These are phyloP conservation scores for Terana coerulea DNA, from an alignment of 768 basidiomycete genomes.

Conservation along the genomic window DNA sequence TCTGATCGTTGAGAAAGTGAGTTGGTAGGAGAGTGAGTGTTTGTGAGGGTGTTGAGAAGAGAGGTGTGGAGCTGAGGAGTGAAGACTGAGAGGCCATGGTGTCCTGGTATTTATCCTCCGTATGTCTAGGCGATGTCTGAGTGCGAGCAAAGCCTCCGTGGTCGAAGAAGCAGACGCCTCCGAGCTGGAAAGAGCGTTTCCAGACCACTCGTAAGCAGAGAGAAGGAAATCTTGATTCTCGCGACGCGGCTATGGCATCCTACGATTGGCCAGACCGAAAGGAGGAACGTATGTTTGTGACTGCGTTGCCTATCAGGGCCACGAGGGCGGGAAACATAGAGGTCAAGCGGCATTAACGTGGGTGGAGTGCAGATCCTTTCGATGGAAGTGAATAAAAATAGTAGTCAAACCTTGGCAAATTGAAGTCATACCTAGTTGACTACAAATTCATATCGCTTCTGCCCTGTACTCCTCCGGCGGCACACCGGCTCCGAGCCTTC, in stretches of 20 bases:
- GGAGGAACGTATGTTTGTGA: not conserved
- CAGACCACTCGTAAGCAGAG: too few relatives aligned
- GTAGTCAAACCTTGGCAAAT: not conserved
- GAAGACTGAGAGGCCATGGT: not conserved
- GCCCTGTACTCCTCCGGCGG: not conserved
- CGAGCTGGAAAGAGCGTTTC: too few relatives aligned
- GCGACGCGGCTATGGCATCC: not conserved
- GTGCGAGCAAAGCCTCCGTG: too few relatives aligned
- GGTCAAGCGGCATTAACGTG: conserved; percentile 10
- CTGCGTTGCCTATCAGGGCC: not conserved
- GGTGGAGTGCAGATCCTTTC: not conserved
- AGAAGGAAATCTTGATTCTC: not conserved
- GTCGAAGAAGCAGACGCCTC: too few relatives aligned
- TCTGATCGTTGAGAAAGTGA: not conserved
- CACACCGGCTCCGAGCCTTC: not conserved
- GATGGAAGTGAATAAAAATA: not conserved
- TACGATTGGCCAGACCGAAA: not conserved
- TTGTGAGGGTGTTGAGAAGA: conserved; percentile 1
- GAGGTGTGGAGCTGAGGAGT: not conserved
- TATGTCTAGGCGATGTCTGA: not conserved
- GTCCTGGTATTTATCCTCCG: not conserved
- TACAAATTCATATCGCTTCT: not conserved
- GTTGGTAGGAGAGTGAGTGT: not conserved
- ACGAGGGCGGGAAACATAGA: conserved; percentile 1
- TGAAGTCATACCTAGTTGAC: not conserved